Conservation (phyloP, 352 stramenopile species). For the Plasmopara halstedii region DNA sequence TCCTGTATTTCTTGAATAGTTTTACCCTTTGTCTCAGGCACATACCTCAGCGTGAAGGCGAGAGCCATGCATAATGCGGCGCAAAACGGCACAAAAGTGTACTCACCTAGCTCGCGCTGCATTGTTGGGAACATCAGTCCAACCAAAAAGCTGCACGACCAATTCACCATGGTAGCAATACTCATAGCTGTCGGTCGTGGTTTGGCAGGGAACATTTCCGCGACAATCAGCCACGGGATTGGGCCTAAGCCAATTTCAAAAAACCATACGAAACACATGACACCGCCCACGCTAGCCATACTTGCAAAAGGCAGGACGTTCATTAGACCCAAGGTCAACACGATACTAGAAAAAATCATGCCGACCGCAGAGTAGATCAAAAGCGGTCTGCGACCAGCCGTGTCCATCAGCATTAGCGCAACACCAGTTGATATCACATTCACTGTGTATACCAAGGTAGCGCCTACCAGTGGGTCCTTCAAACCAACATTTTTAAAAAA, state of each 20-base stretch:
- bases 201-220: slow-evolving; percentile 95
- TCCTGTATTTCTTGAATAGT: slow-evolving; percentile 64
- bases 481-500: slow-evolving; percentile 71
- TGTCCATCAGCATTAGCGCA: slow-evolving; percentile 70
- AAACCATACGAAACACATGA: slow-evolving; percentile 77
- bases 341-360: slow-evolving; percentile 62
- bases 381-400: slow-evolving; percentile 51
- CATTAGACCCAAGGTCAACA: slow-evolving; percentile 60
- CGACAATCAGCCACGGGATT: slow-evolving; percentile 95
- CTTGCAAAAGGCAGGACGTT: slow-evolving; percentile 56
- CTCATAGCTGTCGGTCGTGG: slow-evolving; percentile 88
- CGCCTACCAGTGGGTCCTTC: slow-evolving; percentile 54
- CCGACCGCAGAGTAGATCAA: slow-evolving; percentile 61
- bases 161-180: slow-evolving; percentile 92
- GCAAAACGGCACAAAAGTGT: slow-evolving; percentile 88
- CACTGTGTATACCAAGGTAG: slow-evolving; percentile 54
- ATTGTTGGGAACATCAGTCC: slow-evolving; percentile 91
- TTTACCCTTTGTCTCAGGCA: slow-evolving; percentile 90
- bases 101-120: slow-evolving; percentile 74
- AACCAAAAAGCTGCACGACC: slow-evolving; percentile 93
- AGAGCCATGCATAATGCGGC: slow-evolving; percentile 67
- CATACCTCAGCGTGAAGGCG: slow-evolving; percentile 71
- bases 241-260: slow-evolving; percentile 75
- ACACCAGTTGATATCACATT: slow-evolving; percentile 71
- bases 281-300: slow-evolving; percentile 47